Conservation (phyloP, 2,329 filamentous ascomycete species). For the Pseudocercospora cruenta region DNA sequence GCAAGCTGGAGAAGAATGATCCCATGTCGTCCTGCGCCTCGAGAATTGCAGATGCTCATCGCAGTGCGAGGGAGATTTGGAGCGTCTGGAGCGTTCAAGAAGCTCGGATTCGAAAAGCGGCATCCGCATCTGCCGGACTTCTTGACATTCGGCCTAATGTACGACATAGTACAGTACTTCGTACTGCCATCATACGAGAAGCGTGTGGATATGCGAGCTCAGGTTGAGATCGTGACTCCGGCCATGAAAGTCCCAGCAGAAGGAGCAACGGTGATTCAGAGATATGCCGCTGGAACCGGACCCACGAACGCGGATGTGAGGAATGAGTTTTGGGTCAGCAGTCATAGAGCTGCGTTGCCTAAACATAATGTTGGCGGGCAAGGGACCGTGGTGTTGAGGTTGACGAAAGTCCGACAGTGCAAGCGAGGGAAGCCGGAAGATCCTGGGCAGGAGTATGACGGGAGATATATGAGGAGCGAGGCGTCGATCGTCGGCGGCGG, state of each 20-base stretch:
- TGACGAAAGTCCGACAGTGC: neutral
- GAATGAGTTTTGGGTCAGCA: neutral
- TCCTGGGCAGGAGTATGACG: neutral
- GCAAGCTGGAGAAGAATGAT: neutral
- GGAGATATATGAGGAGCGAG: neutral
- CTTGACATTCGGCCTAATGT: neutral
- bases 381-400: neutral
- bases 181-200: neutral
- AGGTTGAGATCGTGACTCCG: neutral
- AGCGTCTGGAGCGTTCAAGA: neutral
- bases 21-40: neutral
- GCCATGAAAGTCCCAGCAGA: neutral
- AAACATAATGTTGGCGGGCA: neutral
- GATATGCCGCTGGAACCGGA: neutral
- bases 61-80: neutral
- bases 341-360: neutral
- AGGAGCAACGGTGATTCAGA: neutral
- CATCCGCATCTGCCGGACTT: neutral
- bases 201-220: neutral
- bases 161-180: neutral
- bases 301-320: neutral
- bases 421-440: neutral
- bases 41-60: neutral
- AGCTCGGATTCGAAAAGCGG: neutral
- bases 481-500: neutral